These are phyloP conservation scores for Mycena epipterygia DNA, from an alignment of 768 basidiomycete genomes.

Conservation along the genomic window DNA sequence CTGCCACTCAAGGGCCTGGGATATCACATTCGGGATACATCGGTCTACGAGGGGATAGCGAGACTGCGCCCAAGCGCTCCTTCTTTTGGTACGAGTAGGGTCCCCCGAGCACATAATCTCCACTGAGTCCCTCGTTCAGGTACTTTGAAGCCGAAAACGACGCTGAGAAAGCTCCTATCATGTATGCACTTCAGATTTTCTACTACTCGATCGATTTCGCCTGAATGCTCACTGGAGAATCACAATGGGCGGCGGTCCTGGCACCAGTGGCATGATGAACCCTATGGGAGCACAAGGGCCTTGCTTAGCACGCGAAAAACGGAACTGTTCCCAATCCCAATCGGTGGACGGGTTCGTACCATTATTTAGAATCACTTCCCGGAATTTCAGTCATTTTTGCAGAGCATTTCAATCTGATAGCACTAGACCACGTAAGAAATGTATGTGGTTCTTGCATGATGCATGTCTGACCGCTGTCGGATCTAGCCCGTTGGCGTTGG, in stretches of 20 bases:
- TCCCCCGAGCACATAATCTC: not conserved
- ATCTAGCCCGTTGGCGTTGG: slow-evolving; percentile 49
- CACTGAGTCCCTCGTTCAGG: not conserved
- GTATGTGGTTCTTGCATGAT: not conserved
- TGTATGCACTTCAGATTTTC: not conserved
- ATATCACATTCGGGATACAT: slow-evolving; percentile 28
- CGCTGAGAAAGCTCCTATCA: slow-evolving; percentile 13
- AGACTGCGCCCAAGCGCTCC: slow-evolving; percentile 15
- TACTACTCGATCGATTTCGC: not conserved
- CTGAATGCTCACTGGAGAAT: not conserved
- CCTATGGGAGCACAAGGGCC: slow-evolving; percentile 18
- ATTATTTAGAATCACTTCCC: not conserved
- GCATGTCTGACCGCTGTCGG: not conserved
- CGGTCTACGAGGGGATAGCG: slow-evolving; percentile 27
- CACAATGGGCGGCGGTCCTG: slow-evolving; percentile 26
- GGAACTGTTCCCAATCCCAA: slow-evolving; percentile 19
- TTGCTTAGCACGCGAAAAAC: slow-evolving; percentile 1
- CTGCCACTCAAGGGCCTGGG: not conserved
- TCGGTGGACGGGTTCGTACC: slow-evolving; percentile 25
- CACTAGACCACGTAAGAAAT: slow-evolving; percentile 42
- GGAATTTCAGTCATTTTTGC: not conserved
- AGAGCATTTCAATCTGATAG: slow-evolving; percentile 42
- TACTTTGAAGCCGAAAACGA: slow-evolving; percentile 28
- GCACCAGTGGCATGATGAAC: slow-evolving; percentile 27
- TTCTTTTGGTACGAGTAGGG: slow-evolving; percentile 27